These are phyloP conservation scores for Parasitella parasitica DNA, from an alignment of 371 early-diverging fungal genomes.

Conservation along the genomic window DNA sequence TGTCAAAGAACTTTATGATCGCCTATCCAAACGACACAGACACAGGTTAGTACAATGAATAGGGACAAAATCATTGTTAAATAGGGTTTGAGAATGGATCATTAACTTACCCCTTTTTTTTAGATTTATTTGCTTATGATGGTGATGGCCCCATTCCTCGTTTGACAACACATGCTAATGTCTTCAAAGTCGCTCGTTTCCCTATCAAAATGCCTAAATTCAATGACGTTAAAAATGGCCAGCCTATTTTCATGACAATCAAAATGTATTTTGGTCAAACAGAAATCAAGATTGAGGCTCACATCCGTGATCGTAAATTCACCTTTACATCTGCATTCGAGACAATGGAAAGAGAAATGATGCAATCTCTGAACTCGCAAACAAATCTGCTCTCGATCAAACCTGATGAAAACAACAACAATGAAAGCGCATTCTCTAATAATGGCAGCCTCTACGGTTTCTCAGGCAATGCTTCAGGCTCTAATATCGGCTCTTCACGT, in stretches of 20 bases:
- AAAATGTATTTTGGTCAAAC: slow-evolving; percentile 58
- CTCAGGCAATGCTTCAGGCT: slow-evolving; percentile 11
- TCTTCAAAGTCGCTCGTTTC: slow-evolving; percentile 50
- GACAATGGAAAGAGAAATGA: slow-evolving; percentile 38
- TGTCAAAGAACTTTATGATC: slow-evolving; percentile 65
- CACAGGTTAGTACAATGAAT: slow-evolving; percentile 34
- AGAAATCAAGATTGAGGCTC: slow-evolving; percentile 53
- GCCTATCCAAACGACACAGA: slow-evolving; percentile 58
- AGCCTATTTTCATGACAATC: slow-evolving; percentile 52
- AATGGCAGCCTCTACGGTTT: slow-evolving; percentile 11
- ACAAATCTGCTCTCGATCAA: slow-evolving; percentile 24
- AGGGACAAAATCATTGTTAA: neutral
- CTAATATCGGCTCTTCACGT: slow-evolving; percentile 23
- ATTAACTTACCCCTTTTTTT: neutral
- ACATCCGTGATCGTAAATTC: slow-evolving; percentile 48
- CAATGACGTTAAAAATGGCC: slow-evolving; percentile 40
- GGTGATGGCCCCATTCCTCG: slow-evolving; percentile 44
- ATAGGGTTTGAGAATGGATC: no score
- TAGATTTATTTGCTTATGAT: slow-evolving; percentile 54
- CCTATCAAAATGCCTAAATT: slow-evolving; percentile 56
- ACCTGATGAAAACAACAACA: slow-evolving; percentile 23
- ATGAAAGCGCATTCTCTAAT: neutral
- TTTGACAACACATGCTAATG: slow-evolving; percentile 45
- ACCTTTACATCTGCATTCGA: slow-evolving; percentile 54
- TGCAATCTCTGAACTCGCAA: slow-evolving; percentile 27